Base-by-base conservation (phyloP, 257 asterid genomes). In the Cinchona pubescens region DNA sequence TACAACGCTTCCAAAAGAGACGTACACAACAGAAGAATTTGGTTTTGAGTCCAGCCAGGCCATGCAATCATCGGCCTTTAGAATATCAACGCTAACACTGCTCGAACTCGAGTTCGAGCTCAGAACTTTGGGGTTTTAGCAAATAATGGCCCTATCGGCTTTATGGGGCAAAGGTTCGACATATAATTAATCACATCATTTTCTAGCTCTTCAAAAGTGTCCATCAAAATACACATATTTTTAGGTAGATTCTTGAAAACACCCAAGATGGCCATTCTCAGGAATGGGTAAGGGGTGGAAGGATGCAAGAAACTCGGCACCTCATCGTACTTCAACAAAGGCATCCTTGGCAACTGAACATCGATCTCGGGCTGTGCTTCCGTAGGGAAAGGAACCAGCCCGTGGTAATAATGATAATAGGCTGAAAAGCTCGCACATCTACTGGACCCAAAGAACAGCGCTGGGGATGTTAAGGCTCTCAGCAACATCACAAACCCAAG, bases 361-460 rank as follows among this genome's bases (percentile, higher is more conserved):
- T 88, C 85, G 7, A 79, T 67, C 19, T 91, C 76, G 0, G 89
- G 91, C 0, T 84, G 78, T 0, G 86, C n/a, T 43, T 80, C 89
- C 1, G 78, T 88, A 2, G 96, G 96, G 45, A 90, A 93, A 8
- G 84, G 77, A 1, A 78, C 86, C 11, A 80, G 77, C 0, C 67
- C 65, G 7, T 88, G 74, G 21, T 59, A 60, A 30, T 68, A 88
- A 64, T 93, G 92, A 58, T 88, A 91, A 60, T 90, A 91, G n/a
- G 85, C 82, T 0, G 88, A 80, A 67, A 91, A 90, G 30, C 90
- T 76, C 2, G 96, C 94, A 67, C 89, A 87, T 14, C n/a, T 96
- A 93, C 56, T 91, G 96, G 32, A 87, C 82, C 98, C 98, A 93
- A 27, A 91, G 86, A 56, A 90, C 68, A 2, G 98, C 96, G 29